These are phyloP conservation scores for Chaetomiaceae sp. DNA, from an alignment of 2,329 filamentous ascomycete species.

Conservation along the genomic window DNA sequence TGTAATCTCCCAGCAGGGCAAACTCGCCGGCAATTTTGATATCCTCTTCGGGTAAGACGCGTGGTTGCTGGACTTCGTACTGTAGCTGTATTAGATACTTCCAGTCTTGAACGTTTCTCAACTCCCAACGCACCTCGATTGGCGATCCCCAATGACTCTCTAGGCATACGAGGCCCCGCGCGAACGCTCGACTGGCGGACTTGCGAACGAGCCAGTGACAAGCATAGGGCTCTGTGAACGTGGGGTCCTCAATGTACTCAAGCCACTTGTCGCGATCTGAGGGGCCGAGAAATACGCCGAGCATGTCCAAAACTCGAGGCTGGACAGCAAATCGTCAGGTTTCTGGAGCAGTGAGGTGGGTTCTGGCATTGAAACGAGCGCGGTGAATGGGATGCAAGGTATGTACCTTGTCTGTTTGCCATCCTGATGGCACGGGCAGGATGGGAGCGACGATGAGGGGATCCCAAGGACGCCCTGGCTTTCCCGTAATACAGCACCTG, in stretches of 20 bases:
- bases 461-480: slow-evolving; percentile 20
- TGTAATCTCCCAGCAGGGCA: slow-evolving; percentile 31
- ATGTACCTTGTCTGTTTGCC: slow-evolving; percentile 21
- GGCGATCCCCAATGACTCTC: slow-evolving; percentile 26
- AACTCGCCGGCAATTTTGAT: slow-evolving; percentile 25
- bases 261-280: slow-evolving; percentile 33
- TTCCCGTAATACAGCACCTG: slow-evolving; percentile 28
- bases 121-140: slow-evolving; percentile 31
- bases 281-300: slow-evolving; percentile 29
- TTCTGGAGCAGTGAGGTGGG: no score
- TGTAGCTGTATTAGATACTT: background rate
- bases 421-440: slow-evolving; percentile 24
- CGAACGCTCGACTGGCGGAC: slow-evolving; percentile 25
- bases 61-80: slow-evolving; percentile 19
- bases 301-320: slow-evolving; percentile 20
- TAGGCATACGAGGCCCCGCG: slow-evolving; percentile 24
- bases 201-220: slow-evolving; percentile 31
- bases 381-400: no score
- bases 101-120: no score
- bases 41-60: slow-evolving; percentile 8
- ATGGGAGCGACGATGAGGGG: slow-evolving; percentile 24
- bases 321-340: slow-evolving; percentile 8
- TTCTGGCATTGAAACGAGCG: no score
- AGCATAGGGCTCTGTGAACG: background rate
- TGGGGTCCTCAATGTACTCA: slow-evolving; percentile 21